Evolutionary conservation across 2,329 filamentous ascomycete genomes (phyloP), one percentile per base, ranked within the genome.

Genomic region (Calonectria fujianensis): DNA sequence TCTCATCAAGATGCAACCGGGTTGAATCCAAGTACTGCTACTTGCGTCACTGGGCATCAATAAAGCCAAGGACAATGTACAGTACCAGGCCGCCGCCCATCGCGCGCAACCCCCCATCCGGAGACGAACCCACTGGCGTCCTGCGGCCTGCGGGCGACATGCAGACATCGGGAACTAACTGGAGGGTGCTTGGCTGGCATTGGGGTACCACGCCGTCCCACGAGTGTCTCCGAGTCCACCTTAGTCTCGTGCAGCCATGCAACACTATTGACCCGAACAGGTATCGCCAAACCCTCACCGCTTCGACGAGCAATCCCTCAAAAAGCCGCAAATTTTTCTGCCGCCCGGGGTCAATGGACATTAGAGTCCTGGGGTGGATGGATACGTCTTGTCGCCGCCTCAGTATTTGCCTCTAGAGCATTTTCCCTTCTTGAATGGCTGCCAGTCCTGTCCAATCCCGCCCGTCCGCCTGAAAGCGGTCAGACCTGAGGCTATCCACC

Each of bases 1-100:
- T 31, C 29, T 52, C 32, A 8, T 6, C 13, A 37, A 51, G 65
- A 73, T 31, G 63, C 24, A 57, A 51, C 50, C 29, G 14, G 64
- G 16, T 51, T 41, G 50, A 68, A 48, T 18, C 70, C 71, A 69
- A 70, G 77, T 78, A 76, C 70, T 52, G 72, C 72, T 85, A 85
- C 84, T 80, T 81, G 78, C 57, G 78, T 39, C 61, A 76, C 84
- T 85, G 83, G 84, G 84, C 82, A 85, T 82, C 83, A 72, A 85
- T 83, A 82, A 83, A 29, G 74, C 83, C 80, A 79, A 70, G 79
- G 79, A 76, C 75, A 74, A 79, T 74, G 79, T 83, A 82, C 70
- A 67, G 66, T 69, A 65, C 69, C 37, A 32, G 69, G 57, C 70
- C 66, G 57, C 70, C 66, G 63, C 52, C 48, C 27, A 51, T 66